These are phyloP conservation scores for Microbotryomycetes sp. DNA, from an alignment of 1,284 basidiomycete genomes.

Conservation along the genomic window DNA sequence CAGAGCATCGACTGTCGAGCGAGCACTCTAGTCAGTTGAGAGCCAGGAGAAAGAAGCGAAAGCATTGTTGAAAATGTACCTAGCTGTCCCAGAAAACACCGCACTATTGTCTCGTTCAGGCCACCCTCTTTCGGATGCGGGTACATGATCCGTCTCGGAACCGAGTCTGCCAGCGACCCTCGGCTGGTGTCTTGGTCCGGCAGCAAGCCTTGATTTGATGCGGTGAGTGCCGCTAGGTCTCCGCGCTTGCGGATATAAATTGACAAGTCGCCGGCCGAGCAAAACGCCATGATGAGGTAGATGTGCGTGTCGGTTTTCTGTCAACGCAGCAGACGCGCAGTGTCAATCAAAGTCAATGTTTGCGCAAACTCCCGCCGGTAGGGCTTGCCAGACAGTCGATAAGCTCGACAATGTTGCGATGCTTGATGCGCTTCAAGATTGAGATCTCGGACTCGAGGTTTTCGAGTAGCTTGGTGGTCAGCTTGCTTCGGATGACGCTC, in stretches of 20 bases:
- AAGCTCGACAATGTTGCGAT: conserved; percentile 87
- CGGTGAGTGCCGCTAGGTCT: conserved; percentile 67
- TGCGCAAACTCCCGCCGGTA: no score
- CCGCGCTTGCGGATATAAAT: conserved; percentile 94
- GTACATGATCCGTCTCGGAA: conserved; percentile 51
- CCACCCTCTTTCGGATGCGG: conserved; percentile 87
- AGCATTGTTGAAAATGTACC: conserved; percentile 62
- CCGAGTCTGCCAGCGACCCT: conserved; percentile 44
- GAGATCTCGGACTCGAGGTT: conserved; percentile 96
- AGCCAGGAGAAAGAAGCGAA: conserved; percentile 84
- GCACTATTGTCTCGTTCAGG: conserved; percentile 79
- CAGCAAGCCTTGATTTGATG: conserved; percentile 56
- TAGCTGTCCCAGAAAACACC: conserved; percentile 87
- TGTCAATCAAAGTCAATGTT: no score
- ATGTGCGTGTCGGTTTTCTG: conserved; percentile 88
- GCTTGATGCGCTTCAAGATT: conserved; percentile 87
- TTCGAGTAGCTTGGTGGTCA: conserved; percentile 87
- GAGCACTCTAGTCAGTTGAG: conserved; percentile 42
- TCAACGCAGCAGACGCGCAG: no score
- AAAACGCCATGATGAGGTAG: conserved; percentile 97
- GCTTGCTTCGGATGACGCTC: conserved; percentile 79
- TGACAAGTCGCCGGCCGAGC: conserved; percentile 89
- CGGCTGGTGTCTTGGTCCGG: conserved; percentile 18
- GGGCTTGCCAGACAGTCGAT: conserved; percentile 71
- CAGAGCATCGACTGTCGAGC: conserved; percentile 67